A percentile compares a stretch with the other conserved stretches of the same genome.
phyloP scores from a whole-genome alignment of 1,139 yeast species.

The Insectozyma bohioensis region DNA sequence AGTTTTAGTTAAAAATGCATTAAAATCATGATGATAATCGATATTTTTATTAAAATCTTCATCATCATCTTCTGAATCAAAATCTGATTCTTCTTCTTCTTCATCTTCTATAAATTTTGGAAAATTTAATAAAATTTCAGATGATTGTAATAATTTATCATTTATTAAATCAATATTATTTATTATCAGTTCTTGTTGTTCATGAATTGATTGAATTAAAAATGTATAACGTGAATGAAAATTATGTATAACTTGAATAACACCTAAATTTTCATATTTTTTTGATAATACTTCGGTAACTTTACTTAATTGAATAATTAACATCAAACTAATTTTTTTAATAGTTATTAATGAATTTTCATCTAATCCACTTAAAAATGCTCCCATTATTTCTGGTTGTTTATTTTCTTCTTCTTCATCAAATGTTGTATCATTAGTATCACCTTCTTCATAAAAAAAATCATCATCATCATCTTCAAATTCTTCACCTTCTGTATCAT shows the following conservation, averaged over 20 bases:
- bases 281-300: conserved; percentile 57
- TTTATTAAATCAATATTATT: conserved; percentile 18
- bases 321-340: conserved; percentile 44
- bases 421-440: conserved; percentile 17
- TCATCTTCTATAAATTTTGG: conserved; percentile 17
- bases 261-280: conserved; percentile 50
- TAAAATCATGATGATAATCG: too few species aligned
- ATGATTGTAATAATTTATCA: conserved; percentile 21
- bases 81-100: conserved; percentile 10
- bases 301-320: conserved; percentile 44
- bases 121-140: conserved; percentile 30
- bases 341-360: conserved; percentile 39
- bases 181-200: conserved; percentile 20
- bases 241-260: conserved; percentile 38
- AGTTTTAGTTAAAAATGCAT: conserved; percentile 4
- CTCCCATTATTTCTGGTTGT: conserved; percentile 44
- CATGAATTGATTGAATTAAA: conserved; percentile 26
- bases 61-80: conserved; percentile 13
- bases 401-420: conserved; percentile 29
- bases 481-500: conserved; percentile 11
- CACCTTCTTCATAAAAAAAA: conserved; percentile 14
- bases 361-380: conserved; percentile 56
- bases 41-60: neutral
- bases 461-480: conserved; percentile 13
- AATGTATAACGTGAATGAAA: conserved; percentile 28